Evolutionary conservation across 176 grass and related monocot genomes (phyloP).

Genomic region (Avena insularis): DNA sequence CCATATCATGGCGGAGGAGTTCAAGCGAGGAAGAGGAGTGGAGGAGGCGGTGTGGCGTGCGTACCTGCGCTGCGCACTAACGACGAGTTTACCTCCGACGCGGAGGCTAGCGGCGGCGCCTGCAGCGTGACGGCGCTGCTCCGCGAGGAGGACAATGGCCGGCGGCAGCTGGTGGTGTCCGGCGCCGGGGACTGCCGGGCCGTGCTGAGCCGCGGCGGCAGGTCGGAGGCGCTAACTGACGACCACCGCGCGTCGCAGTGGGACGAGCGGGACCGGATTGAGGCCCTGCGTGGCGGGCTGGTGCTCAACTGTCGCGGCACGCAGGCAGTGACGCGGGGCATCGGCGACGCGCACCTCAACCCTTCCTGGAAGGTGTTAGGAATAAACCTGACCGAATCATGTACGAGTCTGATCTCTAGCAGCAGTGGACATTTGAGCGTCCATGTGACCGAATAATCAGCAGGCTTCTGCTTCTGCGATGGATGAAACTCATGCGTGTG

Average conservation of each 20-base stretch:
- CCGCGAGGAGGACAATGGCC: neutral
- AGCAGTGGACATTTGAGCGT: neutral
- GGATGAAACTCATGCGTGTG: neutral
- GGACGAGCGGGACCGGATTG: constrained; percentile 30
- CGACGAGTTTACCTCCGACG: neutral
- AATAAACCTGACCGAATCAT: too few species aligned
- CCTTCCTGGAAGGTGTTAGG: constrained; percentile 8
- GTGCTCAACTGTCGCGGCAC: constrained; percentile 30
- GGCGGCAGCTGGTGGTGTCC: neutral
- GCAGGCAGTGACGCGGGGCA: constrained; percentile 1
- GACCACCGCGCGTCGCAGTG: constrained; percentile 13
- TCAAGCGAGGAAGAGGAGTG: neutral
- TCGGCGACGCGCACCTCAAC: constrained; percentile 28
- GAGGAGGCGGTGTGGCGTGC: constrained; percentile 2
- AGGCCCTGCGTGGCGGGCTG: neutral
- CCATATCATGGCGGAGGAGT: neutral
- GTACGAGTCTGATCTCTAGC: neutral
- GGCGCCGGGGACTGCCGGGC: constrained; percentile 31
- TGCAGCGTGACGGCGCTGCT: constrained; percentile 26
- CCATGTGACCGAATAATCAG: neutral
- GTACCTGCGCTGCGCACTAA: neutral
- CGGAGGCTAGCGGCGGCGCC: neutral
- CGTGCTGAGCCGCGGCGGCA: constrained; percentile 8
- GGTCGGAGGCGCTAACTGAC: constrained; percentile 2
- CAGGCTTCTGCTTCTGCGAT: neutral